Evolutionary conservation across 345 rosid genomes (phyloP).

Genomic region (Gossypium arboreum): DNA sequence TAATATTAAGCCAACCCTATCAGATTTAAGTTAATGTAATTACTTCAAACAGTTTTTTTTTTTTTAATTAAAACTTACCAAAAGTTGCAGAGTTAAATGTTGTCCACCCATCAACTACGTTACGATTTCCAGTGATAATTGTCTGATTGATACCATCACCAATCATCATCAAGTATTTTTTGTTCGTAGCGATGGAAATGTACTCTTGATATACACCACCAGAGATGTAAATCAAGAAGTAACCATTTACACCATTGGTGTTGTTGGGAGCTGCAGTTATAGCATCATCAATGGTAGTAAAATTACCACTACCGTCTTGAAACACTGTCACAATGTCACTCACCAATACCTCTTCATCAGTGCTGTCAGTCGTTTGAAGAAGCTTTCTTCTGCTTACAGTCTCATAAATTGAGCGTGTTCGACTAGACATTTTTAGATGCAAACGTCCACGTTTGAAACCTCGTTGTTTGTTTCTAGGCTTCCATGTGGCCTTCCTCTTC

Average conservation of each 20-base stretch:
- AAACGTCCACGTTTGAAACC: not conserved
- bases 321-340: not conserved
- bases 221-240: not conserved
- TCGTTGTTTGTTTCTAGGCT: not conserved
- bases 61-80: not conserved
- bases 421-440: not conserved
- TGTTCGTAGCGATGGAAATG: not conserved
- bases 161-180: not conserved
- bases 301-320: not conserved
- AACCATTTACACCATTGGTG: conserved; percentile 1
- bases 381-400: not conserved
- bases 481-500: not conserved
- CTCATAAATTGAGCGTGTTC: not conserved
- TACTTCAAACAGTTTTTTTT: not conserved
- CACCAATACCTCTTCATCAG: not conserved
- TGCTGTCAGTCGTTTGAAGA: not conserved
- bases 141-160: not conserved
- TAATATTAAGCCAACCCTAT: not conserved
- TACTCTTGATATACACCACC: not conserved
- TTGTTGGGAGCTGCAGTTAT: not conserved
- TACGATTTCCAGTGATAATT: not conserved
- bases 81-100: not conserved
- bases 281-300: not conserved
- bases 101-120: not conserved
- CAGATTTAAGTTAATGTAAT: not conserved